Evolutionary conservation across 1,284 basidiomycete genomes (phyloP).

Genomic region (Ganoderma sinense): DNA sequence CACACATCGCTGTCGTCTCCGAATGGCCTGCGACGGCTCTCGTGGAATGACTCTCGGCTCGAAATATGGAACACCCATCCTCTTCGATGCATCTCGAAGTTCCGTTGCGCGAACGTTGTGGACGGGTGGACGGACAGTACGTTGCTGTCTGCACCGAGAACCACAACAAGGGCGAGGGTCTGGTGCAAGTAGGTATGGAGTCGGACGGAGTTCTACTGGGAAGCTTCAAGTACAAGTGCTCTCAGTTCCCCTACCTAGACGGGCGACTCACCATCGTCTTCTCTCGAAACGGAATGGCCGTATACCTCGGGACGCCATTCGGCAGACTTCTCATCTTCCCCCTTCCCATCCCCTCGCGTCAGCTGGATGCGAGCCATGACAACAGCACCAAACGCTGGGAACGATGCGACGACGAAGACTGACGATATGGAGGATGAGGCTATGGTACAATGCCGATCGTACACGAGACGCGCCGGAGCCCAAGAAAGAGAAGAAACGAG

Average conservation of each 20-base stretch:
- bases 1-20: neutral
- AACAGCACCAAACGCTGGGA: neutral
- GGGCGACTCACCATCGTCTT: neutral
- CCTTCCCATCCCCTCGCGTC: neutral
- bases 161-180: neutral
- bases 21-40: neutral
- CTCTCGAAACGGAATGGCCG: neutral
- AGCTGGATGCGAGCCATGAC: neutral
- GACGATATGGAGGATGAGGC: neutral
- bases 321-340: neutral
- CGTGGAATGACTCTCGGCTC: neutral
- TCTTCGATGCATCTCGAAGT: neutral
- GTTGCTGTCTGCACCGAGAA: neutral
- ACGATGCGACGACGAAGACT: neutral
- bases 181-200: neutral
- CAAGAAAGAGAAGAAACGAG: conserved; percentile 5
- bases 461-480: conserved; percentile 14
- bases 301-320: neutral
- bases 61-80: neutral
- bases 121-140: neutral
- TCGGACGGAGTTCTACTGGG: neutral
- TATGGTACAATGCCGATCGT: conserved; percentile 2
- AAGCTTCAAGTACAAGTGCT: neutral
- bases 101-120: neutral
- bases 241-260: neutral